Percentiles rank a stretch among this genome's conserved stretches.
Conservation (phyloP, 2,329 filamentous ascomycete species). For the Ophiostoma himal-ulmi region DNA sequence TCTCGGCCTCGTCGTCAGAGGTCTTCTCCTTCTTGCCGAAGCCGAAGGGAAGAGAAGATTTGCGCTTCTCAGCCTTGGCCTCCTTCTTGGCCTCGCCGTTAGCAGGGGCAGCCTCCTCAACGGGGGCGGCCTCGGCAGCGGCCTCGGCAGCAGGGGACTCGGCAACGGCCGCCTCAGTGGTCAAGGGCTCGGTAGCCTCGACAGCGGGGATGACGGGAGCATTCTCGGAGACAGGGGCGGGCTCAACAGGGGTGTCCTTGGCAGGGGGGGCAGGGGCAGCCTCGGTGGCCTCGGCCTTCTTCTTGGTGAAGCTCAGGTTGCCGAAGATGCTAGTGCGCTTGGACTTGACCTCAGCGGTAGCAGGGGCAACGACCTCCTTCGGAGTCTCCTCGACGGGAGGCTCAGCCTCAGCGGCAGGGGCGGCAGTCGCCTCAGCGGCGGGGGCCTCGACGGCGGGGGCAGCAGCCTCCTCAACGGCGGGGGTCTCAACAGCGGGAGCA, state of each 20-base stretch:
- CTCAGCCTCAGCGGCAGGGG: slow-evolving; percentile 38
- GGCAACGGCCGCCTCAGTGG: slow-evolving; percentile 48
- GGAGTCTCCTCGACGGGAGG: slow-evolving; percentile 32
- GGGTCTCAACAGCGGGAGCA: slow-evolving; percentile 29
- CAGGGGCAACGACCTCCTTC: slow-evolving; percentile 33
- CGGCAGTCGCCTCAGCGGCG: slow-evolving; percentile 33
- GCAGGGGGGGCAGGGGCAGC: slow-evolving; percentile 38
- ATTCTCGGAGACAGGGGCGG: slow-evolving; percentile 43
- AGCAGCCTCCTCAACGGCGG: slow-evolving; percentile 32
- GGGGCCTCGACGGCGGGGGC: slow-evolving; percentile 29
- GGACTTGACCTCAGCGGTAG: slow-evolving; percentile 37
- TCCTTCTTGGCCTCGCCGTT: slow-evolving; percentile 56
- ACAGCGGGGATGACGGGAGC: slow-evolving; percentile 56
- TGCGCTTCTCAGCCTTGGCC: slow-evolving; percentile 70
- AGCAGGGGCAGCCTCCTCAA: slow-evolving; percentile 36
- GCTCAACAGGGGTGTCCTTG: slow-evolving; percentile 40
- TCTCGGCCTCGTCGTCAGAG: slow-evolving; percentile 59
- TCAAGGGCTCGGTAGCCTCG: slow-evolving; percentile 51
- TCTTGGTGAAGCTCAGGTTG: slow-evolving; percentile 53
- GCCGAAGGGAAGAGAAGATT: slow-evolving; percentile 69
- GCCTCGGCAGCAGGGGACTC: slow-evolving; percentile 30
- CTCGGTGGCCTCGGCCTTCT: slow-evolving; percentile 48
- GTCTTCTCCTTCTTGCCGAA: slow-evolving; percentile 72
- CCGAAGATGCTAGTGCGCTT: slow-evolving; percentile 50
- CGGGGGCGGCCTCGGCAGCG: slow-evolving; percentile 32